These are phyloP conservation scores for Cavenderia fasciculata DNA, from an alignment of 78 protist genomes.

Conservation along the genomic window DNA sequence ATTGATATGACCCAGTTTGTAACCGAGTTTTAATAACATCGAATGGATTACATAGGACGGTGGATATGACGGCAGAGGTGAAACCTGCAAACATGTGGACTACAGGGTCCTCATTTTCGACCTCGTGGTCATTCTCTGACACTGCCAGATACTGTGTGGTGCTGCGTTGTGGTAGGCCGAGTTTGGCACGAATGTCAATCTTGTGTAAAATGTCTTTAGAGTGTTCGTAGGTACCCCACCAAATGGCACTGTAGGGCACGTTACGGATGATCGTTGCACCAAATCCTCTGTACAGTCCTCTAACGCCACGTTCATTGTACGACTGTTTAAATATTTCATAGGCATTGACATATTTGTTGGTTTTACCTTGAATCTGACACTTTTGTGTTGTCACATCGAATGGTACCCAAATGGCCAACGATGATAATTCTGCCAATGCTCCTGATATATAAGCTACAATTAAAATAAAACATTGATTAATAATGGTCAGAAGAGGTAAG, in stretches of 20 bases:
- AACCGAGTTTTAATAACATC: slow-evolving; percentile 65
- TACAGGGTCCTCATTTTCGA: slow-evolving; percentile 61
- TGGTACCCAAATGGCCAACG: slow-evolving; percentile 44
- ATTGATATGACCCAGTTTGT: slow-evolving; percentile 39
- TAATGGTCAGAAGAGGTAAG: background rate
- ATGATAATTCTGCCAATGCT: slow-evolving; percentile 24
- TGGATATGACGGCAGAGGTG: slow-evolving; percentile 48
- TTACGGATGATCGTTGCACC: slow-evolving; percentile 60
- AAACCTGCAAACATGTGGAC: slow-evolving; percentile 57
- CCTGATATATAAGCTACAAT: slow-evolving; percentile 20
- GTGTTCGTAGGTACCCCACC: slow-evolving; percentile 68
- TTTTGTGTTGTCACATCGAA: slow-evolving; percentile 64
- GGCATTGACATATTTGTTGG: background rate
- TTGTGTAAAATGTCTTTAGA: slow-evolving; percentile 14
- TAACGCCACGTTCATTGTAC: slow-evolving; percentile 30
- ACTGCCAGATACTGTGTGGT: background rate
- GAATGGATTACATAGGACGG: slow-evolving; percentile 43
- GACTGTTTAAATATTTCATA: slow-evolving; percentile 1
- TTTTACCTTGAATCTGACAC: slow-evolving; percentile 55
- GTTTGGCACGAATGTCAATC: slow-evolving; percentile 17
- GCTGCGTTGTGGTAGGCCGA: slow-evolving; percentile 3
- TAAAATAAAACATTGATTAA: no score
- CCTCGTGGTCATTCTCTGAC: background rate
- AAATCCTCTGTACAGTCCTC: slow-evolving; percentile 58
- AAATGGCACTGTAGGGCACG: slow-evolving; percentile 58